Evolutionary conservation across 495 filamentous ascomycete species (phyloP).

Genomic region (Hypoxylon fragiforme): DNA sequence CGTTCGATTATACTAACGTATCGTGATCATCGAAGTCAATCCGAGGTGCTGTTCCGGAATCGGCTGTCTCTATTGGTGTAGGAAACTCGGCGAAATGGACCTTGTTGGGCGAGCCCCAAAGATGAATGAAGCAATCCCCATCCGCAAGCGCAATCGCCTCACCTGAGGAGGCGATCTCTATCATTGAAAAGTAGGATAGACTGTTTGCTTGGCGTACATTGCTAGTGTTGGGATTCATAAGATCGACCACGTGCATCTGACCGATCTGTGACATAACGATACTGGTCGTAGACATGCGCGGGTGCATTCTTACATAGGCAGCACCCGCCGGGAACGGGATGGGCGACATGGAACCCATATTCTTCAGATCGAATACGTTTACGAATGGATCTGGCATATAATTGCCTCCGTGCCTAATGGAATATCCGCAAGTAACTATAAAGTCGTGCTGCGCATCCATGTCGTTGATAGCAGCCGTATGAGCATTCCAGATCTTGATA

Average conservation of each 20-base stretch:
- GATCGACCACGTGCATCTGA: constrained; percentile 89
- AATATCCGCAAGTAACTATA: constrained; percentile 93
- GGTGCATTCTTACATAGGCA: constrained; percentile 93
- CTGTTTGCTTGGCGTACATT: constrained; percentile 87
- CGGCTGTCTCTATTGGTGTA: constrained; percentile 64
- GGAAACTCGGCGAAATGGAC: constrained; percentile 86
- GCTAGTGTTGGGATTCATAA: constrained; percentile 90
- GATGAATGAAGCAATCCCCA: constrained; percentile 72
- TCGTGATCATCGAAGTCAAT: constrained; percentile 55
- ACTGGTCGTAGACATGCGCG: constrained; percentile 87
- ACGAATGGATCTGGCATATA: constrained; percentile 84
- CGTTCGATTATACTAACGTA: constrained; percentile 56
- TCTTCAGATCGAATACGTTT: constrained; percentile 93
- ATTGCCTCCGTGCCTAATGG: constrained; percentile 59
- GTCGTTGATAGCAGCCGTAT: constrained; percentile 80
- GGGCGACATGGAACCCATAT: constrained; percentile 77
- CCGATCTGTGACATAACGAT: constrained; percentile 88
- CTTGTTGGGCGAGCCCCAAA: constrained; percentile 92
- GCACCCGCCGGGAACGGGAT: constrained; percentile 91
- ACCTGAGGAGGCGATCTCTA: constrained; percentile 89
- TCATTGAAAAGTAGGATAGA: constrained; percentile 63
- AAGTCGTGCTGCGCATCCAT: constrained; percentile 94
- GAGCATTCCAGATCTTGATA: constrained; percentile 85
- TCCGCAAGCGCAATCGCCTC: constrained; percentile 86
- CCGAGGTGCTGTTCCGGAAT: constrained; percentile 24